Evolutionary conservation across 2,329 filamentous ascomycete genomes (phyloP).

Genomic region (Chalaropsis thielavioides): DNA sequence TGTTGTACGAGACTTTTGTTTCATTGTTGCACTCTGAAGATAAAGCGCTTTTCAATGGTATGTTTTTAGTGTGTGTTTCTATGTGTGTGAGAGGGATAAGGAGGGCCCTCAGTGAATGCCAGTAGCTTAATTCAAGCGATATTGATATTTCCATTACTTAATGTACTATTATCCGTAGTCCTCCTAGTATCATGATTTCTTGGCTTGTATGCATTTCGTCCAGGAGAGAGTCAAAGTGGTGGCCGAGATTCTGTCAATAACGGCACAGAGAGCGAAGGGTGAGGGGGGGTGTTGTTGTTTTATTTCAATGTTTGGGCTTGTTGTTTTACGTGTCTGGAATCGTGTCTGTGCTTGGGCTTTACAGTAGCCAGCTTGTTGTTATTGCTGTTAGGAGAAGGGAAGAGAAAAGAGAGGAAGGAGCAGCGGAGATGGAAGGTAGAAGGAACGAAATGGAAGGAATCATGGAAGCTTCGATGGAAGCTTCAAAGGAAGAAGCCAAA

Average conservation of each 20-base stretch:
- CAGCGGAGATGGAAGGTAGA: background rate
- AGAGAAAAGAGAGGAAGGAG: background rate
- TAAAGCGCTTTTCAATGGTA: background rate
- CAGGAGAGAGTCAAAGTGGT: background rate
- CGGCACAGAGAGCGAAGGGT: background rate
- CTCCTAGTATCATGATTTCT: conserved; percentile 5
- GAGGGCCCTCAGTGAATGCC: background rate
- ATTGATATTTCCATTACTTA: conserved; percentile 2
- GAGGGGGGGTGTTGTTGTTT: background rate
- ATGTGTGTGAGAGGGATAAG: background rate
- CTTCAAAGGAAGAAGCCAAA: background rate
- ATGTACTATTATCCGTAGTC: background rate
- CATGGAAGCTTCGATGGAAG: background rate
- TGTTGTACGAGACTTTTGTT: background rate
- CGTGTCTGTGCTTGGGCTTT: background rate
- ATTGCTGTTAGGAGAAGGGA: too few species aligned
- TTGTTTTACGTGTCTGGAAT: background rate
- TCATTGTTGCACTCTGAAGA: background rate
- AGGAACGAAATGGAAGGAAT: background rate
- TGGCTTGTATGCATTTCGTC: background rate
- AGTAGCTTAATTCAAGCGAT: background rate
- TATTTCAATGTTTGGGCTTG: background rate
- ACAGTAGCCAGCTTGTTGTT: too few species aligned
- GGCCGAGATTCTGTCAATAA: background rate
- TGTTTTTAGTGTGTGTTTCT: background rate